Conservation (phyloP, 164 flowering plant species). For the Amborella trichopoda region DNA sequence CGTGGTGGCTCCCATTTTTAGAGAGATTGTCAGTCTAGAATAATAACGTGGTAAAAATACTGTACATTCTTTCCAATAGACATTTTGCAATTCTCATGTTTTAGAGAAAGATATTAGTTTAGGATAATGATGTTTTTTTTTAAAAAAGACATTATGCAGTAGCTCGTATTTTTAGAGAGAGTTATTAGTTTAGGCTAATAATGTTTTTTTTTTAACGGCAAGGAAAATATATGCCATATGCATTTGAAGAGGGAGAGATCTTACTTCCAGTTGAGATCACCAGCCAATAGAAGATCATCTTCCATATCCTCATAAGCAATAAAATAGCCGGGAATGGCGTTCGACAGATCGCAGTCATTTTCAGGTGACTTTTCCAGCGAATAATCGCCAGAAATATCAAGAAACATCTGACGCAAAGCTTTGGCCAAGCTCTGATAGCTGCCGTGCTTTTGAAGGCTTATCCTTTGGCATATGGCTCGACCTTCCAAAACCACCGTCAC, state of each 20-base stretch:
- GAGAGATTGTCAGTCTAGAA: no score
- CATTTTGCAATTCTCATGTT: no score
- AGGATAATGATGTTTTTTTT: no score
- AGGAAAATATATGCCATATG: neutral
- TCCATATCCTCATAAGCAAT: constrained; percentile 84
- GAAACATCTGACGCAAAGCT: constrained; percentile 62
- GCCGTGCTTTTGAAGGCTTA: constrained; percentile 48
- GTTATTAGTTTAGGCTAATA: no score
- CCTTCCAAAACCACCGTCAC: constrained; percentile 78
- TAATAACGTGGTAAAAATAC: no score
- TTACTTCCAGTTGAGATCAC: constrained; percentile 82
- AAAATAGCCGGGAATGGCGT: constrained; percentile 69
- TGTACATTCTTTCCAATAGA: no score
- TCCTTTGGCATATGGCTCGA: constrained; percentile 75
- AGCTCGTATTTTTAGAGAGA: no score
- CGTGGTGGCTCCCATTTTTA: no score
- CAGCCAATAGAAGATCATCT: constrained; percentile 77
- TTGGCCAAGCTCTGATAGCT: constrained; percentile 57
- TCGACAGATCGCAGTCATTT: constrained; percentile 34
- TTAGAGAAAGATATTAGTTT: no score
- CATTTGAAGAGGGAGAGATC: constrained; percentile 1
- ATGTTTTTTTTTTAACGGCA: neutral
- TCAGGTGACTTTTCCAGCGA: neutral
- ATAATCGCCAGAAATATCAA: constrained; percentile 14
- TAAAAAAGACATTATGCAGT: no score